These are phyloP conservation scores for Neonectria magnoliae DNA, from an alignment of 2,329 filamentous ascomycete species.

Conservation along the genomic window DNA sequence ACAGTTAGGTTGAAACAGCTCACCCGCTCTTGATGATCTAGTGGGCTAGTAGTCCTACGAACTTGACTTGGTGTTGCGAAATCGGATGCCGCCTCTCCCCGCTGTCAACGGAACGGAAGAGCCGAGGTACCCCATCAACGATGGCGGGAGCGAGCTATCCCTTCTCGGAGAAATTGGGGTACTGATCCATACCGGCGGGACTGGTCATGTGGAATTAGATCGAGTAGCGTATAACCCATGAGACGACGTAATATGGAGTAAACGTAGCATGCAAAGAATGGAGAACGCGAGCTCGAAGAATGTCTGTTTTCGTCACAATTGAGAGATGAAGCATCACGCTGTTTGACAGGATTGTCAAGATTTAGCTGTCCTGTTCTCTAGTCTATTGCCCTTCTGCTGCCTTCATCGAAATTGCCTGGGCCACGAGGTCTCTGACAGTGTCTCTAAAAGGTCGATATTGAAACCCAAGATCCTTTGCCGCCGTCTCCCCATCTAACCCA, in stretches of 20 bases:
- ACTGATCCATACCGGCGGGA: neutral
- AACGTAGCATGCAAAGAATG: neutral
- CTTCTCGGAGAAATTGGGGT: neutral
- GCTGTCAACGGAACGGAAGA: neutral
- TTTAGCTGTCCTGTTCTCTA: neutral
- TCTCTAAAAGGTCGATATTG: conserved; percentile 48
- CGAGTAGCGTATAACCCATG: too few relatives aligned
- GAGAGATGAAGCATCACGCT: neutral
- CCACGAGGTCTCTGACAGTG: conserved; percentile 50
- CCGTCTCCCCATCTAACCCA: conserved; percentile 55
- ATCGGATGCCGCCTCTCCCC: neutral
- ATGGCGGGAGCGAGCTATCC: neutral
- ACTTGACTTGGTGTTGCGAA: neutral
- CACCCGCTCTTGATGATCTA: neutral
- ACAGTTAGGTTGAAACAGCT: neutral
- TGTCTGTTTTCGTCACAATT: neutral
- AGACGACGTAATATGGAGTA: too few relatives aligned
- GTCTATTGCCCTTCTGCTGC: neutral
- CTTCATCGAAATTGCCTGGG: conserved; percentile 34
- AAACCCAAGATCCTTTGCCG: conserved; percentile 52
- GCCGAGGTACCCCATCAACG: neutral
- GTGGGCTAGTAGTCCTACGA: neutral
- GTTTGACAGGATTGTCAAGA: neutral
- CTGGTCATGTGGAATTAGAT: neutral
- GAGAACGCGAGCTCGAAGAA: neutral